These are phyloP conservation scores for Gastrolobium villosum DNA, from an alignment of 306 rosid species.

Conservation along the genomic window DNA sequence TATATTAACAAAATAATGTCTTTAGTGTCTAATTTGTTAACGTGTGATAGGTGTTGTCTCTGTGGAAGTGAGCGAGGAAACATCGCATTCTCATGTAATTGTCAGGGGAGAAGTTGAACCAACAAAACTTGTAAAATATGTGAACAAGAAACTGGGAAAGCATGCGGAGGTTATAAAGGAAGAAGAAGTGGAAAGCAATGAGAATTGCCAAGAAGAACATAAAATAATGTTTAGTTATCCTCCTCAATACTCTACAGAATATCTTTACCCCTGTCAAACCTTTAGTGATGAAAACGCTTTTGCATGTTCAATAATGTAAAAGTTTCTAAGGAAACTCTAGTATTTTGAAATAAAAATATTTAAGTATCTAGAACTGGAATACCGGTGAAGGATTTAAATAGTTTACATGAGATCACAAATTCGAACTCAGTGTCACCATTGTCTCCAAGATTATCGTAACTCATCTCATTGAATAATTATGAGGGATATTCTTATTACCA, in stretches of 20 bases:
- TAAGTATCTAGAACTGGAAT: background rate
- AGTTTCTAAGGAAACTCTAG: background rate
- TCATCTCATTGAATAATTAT: background rate
- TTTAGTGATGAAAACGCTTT: slow-evolving; percentile 81
- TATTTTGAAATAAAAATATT: background rate
- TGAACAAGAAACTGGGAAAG: slow-evolving; percentile 65
- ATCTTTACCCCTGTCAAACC: slow-evolving; percentile 57
- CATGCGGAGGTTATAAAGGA: slow-evolving; percentile 64
- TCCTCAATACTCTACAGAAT: slow-evolving; percentile 64
- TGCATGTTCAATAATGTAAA: slow-evolving; percentile 79
- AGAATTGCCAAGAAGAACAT: slow-evolving; percentile 15
- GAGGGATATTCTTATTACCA: too few relatives aligned
- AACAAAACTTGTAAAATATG: slow-evolving; percentile 49
- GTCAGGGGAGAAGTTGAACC: slow-evolving; percentile 72
- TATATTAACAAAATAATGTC: background rate
- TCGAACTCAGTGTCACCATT: too few relatives aligned
- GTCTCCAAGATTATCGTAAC: background rate
- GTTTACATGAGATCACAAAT: too few relatives aligned
- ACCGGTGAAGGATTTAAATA: too few relatives aligned
- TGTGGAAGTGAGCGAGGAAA: slow-evolving; percentile 64
- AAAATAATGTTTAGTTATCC: slow-evolving; percentile 52
- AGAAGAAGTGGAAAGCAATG: background rate
- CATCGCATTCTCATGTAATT: slow-evolving; percentile 62
- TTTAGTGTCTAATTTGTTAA: slow-evolving; percentile 5
- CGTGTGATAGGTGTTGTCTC: slow-evolving; percentile 59